These are phyloP conservation scores for Bathelium albidoporum DNA, from an alignment of 495 filamentous ascomycete genomes.

Conservation along the genomic window DNA sequence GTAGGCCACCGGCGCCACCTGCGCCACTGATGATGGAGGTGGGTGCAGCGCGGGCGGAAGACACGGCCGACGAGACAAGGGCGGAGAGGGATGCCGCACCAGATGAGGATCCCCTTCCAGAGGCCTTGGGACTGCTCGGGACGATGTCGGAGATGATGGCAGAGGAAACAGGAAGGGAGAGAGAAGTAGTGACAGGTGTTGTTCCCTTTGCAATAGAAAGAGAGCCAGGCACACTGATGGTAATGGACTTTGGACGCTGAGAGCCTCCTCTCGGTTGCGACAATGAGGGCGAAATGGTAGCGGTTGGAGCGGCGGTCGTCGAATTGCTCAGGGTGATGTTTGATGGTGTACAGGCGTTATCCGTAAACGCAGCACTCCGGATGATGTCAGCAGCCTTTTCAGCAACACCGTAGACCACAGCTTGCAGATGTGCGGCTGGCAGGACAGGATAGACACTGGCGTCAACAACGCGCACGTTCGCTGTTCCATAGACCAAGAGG, in stretches of 20 bases:
- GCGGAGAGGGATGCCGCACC: background rate
- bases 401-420: conserved; percentile 41
- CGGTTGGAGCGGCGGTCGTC: background rate
- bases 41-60: background rate
- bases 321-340: background rate
- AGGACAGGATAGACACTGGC: conserved; percentile 31
- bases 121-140: too few relatives aligned
- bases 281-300: background rate
- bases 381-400: conserved; percentile 29
- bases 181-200: background rate
- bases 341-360: background rate
- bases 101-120: background rate
- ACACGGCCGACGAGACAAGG: background rate
- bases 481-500: conserved; percentile 39
- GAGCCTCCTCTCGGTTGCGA: background rate
- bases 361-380: background rate
- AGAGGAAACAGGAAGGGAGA: background rate
- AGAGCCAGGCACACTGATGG: background rate
- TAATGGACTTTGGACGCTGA: background rate
- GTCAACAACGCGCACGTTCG: conserved; percentile 41
- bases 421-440: conserved; percentile 41
- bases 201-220: background rate
- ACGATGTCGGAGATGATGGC: background rate
- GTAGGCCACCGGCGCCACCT: background rate
- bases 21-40: background rate